phyloP scores from a whole-genome alignment of 441 rosid genomes.

The Brassica balearica region DNA sequence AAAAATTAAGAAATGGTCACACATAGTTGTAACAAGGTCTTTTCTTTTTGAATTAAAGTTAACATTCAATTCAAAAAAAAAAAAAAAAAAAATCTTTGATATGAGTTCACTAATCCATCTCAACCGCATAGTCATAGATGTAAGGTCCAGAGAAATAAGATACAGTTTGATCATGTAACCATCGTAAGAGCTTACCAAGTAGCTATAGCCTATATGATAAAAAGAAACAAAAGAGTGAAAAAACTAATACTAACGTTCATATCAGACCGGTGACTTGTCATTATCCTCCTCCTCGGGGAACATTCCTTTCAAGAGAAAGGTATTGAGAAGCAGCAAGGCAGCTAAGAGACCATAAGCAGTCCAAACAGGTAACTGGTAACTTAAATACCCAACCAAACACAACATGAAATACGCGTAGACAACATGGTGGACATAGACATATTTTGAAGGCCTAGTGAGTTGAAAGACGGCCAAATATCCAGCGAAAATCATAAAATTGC shows the following conservation, averaged over 20 bases:
- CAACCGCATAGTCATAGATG: neutral
- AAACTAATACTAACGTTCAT: neutral
- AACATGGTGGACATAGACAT: neutral
- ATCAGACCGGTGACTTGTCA: conserved; percentile 9
- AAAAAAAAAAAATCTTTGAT: neutral
- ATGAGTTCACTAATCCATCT: neutral
- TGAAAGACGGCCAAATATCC: conserved; percentile 4
- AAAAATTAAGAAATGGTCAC: too few relatives aligned
- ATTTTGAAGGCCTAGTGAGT: neutral
- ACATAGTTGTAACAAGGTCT: too few relatives aligned
- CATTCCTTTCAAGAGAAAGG: neutral
- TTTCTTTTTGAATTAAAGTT: too few relatives aligned
- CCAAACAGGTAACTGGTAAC: conserved; percentile 1
- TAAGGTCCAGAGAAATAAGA: neutral
- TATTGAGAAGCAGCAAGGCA: neutral
- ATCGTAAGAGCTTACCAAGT: too few relatives aligned
- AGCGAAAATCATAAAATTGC: conserved; percentile 4
- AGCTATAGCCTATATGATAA: neutral
- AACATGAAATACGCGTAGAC: neutral
- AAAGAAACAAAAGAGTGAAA: neutral
- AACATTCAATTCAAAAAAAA: too few relatives aligned
- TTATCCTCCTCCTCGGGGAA: neutral
- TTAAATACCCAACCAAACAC: conserved; percentile 3
- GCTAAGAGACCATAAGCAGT: neutral
- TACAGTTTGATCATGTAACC: neutral